Percentiles rank a stretch among this genome's conserved stretches.
Conservation (phyloP, 345 rosid species). For the Isatis tinctoria region DNA sequence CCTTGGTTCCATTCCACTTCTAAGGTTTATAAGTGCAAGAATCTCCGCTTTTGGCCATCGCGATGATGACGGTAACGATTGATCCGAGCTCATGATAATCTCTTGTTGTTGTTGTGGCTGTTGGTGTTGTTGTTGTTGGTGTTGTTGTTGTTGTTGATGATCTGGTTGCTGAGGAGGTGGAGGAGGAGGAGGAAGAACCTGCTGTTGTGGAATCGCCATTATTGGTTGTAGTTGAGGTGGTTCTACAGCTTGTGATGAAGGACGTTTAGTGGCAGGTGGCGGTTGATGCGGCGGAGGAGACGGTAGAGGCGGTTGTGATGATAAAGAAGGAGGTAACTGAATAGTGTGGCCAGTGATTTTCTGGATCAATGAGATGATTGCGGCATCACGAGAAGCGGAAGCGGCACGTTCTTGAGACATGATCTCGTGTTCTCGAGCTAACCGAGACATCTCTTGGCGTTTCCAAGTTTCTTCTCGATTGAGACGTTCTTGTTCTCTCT, state of each 20-base stretch:
- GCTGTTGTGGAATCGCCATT: slow-evolving; percentile 52
- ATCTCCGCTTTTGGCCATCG: slow-evolving; percentile 87
- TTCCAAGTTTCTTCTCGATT: slow-evolving; percentile 78
- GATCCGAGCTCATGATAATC: slow-evolving; percentile 35
- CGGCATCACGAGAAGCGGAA: slow-evolving; percentile 61
- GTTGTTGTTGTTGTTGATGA: not conserved
- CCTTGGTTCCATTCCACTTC: slow-evolving; percentile 59
- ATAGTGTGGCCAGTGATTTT: slow-evolving; percentile 73
- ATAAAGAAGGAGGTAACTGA: slow-evolving; percentile 46
- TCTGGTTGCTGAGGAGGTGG: not conserved
- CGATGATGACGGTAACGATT: slow-evolving; percentile 36
- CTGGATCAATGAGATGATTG: slow-evolving; percentile 64
- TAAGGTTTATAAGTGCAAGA: slow-evolving; percentile 53
- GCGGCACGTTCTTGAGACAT: slow-evolving; percentile 65
- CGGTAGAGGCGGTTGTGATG: slow-evolving; percentile 29
- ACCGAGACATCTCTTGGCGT: slow-evolving; percentile 63
- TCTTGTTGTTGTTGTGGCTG: slow-evolving; percentile 13
- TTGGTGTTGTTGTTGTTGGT: too few species aligned
- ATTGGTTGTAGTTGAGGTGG: slow-evolving; percentile 34
- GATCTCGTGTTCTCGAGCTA: slow-evolving; percentile 65
- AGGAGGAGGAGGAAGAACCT: slow-evolving; percentile 28
- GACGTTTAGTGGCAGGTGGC: slow-evolving; percentile 21
- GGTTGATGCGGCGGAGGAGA: slow-evolving; percentile 29
- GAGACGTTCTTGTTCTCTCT: slow-evolving; percentile 75
- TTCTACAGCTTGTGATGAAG: slow-evolving; percentile 5